Percentiles rank a stretch among this genome's conserved stretches.
These are phyloP conservation scores for Phytophthora vignae DNA, from an alignment of 352 stramenopile genomes.

Conservation along the genomic window DNA sequence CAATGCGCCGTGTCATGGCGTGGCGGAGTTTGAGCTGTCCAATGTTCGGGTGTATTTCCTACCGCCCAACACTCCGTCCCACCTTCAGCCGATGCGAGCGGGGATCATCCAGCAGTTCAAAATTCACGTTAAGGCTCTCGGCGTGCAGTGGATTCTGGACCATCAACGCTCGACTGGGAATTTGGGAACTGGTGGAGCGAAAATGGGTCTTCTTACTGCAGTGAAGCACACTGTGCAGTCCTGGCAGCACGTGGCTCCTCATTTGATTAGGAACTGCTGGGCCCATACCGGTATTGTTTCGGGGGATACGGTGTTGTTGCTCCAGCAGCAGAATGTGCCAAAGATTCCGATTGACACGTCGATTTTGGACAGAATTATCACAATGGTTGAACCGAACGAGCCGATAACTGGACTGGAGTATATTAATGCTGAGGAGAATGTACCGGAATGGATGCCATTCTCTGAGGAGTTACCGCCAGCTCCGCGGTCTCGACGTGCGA, in stretches of 20 bases:
- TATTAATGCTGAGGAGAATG: slow-evolving; percentile 23
- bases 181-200: slow-evolving; percentile 6
- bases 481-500: slow-evolving; percentile 24
- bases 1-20: slow-evolving; percentile 25
- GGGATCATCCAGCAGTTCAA: slow-evolving; percentile 31
- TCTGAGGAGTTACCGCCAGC: slow-evolving; percentile 18
- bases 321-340: slow-evolving; percentile 15
- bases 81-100: slow-evolving; percentile 29
- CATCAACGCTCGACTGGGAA: slow-evolving; percentile 10
- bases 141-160: slow-evolving; percentile 32
- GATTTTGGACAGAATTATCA: slow-evolving; percentile 18
- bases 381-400: slow-evolving; percentile 11
- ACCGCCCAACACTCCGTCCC: slow-evolving; percentile 12
- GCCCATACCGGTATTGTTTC: slow-evolving; percentile 25
- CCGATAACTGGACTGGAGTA: slow-evolving; percentile 23
- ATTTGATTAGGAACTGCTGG: slow-evolving; percentile 26
- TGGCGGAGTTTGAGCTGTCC: slow-evolving; percentile 12
- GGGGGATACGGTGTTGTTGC: slow-evolving; percentile 8
- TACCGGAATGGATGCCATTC: slow-evolving; percentile 23
- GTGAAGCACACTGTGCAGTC: slow-evolving; percentile 26
- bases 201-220: slow-evolving; percentile 28
- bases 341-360: slow-evolving; percentile 14
- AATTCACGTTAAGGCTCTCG: slow-evolving; percentile 16
- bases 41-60: slow-evolving; percentile 22
- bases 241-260: slow-evolving; percentile 14